Evolutionary conservation across 2,329 filamentous ascomycete species (phyloP), one percentile per base, ranked within the genome.

Genomic region (Beauveria asiatica): DNA sequence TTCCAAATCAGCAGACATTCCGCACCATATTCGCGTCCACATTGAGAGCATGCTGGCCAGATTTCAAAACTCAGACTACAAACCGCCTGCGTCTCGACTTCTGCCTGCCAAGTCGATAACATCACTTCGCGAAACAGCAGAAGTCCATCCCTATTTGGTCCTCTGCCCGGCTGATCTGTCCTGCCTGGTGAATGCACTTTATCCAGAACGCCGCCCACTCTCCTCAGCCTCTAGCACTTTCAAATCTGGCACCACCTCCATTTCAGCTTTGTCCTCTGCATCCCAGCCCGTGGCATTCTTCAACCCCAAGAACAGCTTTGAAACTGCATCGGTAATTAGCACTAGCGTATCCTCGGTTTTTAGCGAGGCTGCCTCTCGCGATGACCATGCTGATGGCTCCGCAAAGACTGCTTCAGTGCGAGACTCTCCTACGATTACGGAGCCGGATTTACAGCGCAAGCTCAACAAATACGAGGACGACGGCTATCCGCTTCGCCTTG

Each of bases 101-200:
- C 77, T 90, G 10, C 87, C 86, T 1, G 87, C 87, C 25, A 83
- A 87, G 64, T 89, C 85, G 57, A 85, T 89, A 63, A 87, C 86
- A 6, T 90, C 87, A 4, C 76, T 90, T 11, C 78, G 87, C 63
- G 88, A 92, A 72, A 91, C 88, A n/a, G 82, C 82, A 21, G 88
- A 91, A 71, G 87, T 91, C 10, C 88, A 89, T 68, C 88, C 87
- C 37, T 94, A 91, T 69, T 77, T 95, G 67, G 88, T 93, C 39
- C 75, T 96, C 65, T 90, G 88, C 68, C 85, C 90, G 41, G 83
- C 88, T 45, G 92, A 97, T 70, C 77, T 96, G 65, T 78, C 88
- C 41, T 92, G 90, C 3, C 75, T 96, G 67, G 83, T 95, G 64
- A 90, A 94, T 71, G 87, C 88, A 11, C 81, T 97, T 16, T 96